Evolutionary conservation across 331 rosid species (phyloP), one percentile per base, ranked within the genome.

Genomic region (Quercus lobata): DNA sequence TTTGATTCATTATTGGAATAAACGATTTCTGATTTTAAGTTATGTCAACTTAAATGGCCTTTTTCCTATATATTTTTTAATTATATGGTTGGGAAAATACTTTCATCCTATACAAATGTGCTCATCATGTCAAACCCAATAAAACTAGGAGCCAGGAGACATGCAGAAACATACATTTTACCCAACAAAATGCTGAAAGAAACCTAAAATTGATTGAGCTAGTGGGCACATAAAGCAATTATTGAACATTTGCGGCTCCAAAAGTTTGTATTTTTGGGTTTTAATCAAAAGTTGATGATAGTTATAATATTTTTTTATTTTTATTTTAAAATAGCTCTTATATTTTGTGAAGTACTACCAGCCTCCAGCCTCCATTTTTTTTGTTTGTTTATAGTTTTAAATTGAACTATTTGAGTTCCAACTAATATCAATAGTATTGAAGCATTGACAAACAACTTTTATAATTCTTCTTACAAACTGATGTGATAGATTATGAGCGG

Each of bases 211-310:
- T 80, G 18, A 74, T 72, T 76, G 61, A 34, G 35, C 66, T 55
- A 22, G 79, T 58, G 84, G 57, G 49, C 73, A 49, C 46, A 55
- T 76, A 35, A 71, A 71, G 73, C 81, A 75, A 71, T 65, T 60
- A 60, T 60, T 8, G 5, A 49, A 49, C 17, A 14, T 7, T 9
- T 10, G 24, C 65, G 3, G 16, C 30, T 24, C 21, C 24, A 46
- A 12, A 46, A 10, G 54, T 58, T 18, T 58, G 11, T 69, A 62
- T 72, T 52, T 3, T 58, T 60, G 66, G 9, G 10, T 25, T 60
- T 25, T 72, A 29, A 53, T 71, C 61, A 22, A 49, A 49, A 49
- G 54, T 49, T 3, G 54, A 49, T 2, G 49, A 49, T 49, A 49
- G 1, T 14, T 49, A 49, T 49, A 12, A 41, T 27, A 2, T 27